Conservation (phyloP, 2,329 filamentous ascomycete species). For the Epichloe festucae region DNA sequence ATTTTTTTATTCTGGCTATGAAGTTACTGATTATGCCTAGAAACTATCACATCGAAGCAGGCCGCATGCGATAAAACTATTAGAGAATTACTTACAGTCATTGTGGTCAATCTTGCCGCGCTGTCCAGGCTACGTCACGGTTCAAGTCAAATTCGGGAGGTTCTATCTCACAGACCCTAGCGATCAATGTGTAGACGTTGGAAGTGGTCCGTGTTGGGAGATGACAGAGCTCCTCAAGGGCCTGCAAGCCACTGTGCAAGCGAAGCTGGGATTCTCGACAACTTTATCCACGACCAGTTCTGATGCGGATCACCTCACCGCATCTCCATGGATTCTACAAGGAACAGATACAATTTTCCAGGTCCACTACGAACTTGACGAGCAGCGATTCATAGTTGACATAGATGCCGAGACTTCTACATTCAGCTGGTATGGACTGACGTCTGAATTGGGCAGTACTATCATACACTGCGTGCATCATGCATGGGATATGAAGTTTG, state of each 20-base stretch:
- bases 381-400: slow-evolving; percentile 11
- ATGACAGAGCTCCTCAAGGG: slow-evolving; percentile 2
- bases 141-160: slow-evolving; percentile 17
- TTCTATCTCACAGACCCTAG: slow-evolving; percentile 14
- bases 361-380: slow-evolving; percentile 11
- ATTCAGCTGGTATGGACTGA: slow-evolving; percentile 10
- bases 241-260: slow-evolving; percentile 1
- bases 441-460: slow-evolving; percentile 11
- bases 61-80: slow-evolving; percentile 6
- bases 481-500: slow-evolving; percentile 20
- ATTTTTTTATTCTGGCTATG: background rate
- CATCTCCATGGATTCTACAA: slow-evolving; percentile 9
- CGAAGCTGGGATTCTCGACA: slow-evolving; percentile 14
- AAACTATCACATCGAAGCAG: background rate
- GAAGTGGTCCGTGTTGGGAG: slow-evolving; percentile 10
- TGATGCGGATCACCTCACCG: slow-evolving; percentile 11
- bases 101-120: slow-evolving; percentile 11
- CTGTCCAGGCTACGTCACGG: slow-evolving; percentile 12
- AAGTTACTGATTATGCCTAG: background rate
- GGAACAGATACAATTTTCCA: slow-evolving; percentile 14
- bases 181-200: slow-evolving; percentile 10
- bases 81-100: slow-evolving; percentile 6
- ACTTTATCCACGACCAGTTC: slow-evolving; percentile 15
- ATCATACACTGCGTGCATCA: slow-evolving; percentile 18
- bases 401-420: slow-evolving; percentile 15